These are phyloP conservation scores for Wilcoxina mikolae DNA, from an alignment of 495 filamentous ascomycete genomes.

Conservation along the genomic window DNA sequence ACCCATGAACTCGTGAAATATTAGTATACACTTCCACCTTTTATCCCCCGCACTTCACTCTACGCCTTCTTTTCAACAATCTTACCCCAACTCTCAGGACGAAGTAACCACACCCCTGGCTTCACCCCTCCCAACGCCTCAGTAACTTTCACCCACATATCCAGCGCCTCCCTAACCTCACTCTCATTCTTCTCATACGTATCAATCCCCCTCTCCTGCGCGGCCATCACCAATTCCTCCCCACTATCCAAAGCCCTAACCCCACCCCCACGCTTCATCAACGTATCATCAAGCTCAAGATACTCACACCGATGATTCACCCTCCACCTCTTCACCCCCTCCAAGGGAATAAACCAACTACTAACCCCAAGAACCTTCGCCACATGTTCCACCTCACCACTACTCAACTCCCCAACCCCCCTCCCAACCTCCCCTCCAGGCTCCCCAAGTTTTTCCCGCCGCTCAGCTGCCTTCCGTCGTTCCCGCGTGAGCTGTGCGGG, in stretches of 20 bases:
- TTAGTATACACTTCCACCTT: neutral
- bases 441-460: slow-evolving; percentile 25
- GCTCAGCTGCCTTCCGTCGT: slow-evolving; percentile 35
- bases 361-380: slow-evolving; percentile 17
- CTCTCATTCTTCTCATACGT: slow-evolving; percentile 12
- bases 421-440: slow-evolving; percentile 7
- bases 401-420: slow-evolving; percentile 37
- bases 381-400: slow-evolving; percentile 37
- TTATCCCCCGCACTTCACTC: neutral
- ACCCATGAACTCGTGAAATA: too few relatives aligned
- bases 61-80: neutral
- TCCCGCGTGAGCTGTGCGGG: slow-evolving; percentile 54
- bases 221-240: slow-evolving; percentile 26
- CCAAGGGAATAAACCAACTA: slow-evolving; percentile 31
- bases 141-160: slow-evolving; percentile 25
- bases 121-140: slow-evolving; percentile 21
- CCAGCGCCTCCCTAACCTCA: slow-evolving; percentile 20
- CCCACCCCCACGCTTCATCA: slow-evolving; percentile 54
- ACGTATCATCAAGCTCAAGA: slow-evolving; percentile 75
- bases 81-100: neutral
- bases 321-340: slow-evolving; percentile 21
- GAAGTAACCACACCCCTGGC: slow-evolving; percentile 16
- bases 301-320: slow-evolving; percentile 18
- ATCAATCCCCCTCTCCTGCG: slow-evolving; percentile 18
- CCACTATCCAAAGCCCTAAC: slow-evolving; percentile 13